Evolutionary conservation across 1,284 basidiomycete genomes (phyloP).

Genomic region (Microbotryum silenes-acaulis): DNA sequence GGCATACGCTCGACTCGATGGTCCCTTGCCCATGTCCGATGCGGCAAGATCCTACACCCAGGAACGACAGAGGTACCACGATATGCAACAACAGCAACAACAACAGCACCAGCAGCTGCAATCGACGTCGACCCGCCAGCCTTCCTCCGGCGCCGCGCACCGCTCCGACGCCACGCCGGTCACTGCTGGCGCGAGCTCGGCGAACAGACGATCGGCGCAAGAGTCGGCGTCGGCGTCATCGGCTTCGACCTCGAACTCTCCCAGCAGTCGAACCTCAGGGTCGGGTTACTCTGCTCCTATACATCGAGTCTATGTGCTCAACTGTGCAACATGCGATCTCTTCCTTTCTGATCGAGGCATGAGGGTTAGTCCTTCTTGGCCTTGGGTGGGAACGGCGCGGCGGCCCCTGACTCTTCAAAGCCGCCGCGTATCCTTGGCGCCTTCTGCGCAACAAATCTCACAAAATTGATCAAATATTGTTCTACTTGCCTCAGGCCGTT

Average conservation of each 20-base stretch:
- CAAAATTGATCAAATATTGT: not conserved
- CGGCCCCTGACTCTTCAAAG: not conserved
- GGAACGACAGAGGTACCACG: conserved; percentile 14
- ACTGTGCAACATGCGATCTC: conserved; percentile 62
- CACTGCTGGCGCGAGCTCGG: not conserved
- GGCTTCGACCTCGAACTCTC: conserved; percentile 9
- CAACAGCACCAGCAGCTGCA: not conserved
- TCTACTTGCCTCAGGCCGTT: conserved; percentile 54
- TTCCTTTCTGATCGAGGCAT: conserved; percentile 77
- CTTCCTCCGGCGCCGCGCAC: not conserved
- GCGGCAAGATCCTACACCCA: too few species aligned
- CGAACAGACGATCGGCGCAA: not conserved
- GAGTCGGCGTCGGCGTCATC: not conserved
- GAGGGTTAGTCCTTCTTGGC: conserved; percentile 53
- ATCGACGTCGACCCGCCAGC: not conserved
- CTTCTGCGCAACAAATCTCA: not conserved
- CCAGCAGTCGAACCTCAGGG: too few species aligned
- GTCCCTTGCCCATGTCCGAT: too few species aligned
- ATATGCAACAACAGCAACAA: conserved; percentile 1
- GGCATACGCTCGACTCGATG: too few species aligned
- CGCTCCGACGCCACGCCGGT: not conserved
- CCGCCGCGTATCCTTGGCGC: not conserved
- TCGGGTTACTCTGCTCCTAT: conserved; percentile 2
- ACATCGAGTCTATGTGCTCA: conserved; percentile 66
- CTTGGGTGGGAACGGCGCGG: not conserved